A percentile compares a stretch with the other conserved stretches of the same genome.
Conservation (phyloP, 176 grass and related monocot genomes). For the Bothriochloa decipiens region DNA sequence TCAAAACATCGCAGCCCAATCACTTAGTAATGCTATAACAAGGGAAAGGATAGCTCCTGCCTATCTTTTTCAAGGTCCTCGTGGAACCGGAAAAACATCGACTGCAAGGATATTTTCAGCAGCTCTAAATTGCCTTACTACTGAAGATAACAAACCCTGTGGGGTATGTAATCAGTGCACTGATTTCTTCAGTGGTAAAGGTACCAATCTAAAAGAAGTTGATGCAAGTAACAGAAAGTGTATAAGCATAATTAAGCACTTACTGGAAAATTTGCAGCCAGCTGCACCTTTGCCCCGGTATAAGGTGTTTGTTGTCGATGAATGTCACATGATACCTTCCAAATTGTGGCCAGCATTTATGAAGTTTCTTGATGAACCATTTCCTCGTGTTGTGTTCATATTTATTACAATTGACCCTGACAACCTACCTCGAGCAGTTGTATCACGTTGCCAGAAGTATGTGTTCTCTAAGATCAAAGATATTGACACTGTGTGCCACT, state of each 20-base stretch:
- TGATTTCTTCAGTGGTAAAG: constrained; percentile 47
- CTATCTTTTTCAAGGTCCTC: constrained; percentile 93
- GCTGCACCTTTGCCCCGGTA: constrained; percentile 47
- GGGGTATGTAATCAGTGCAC: constrained; percentile 70
- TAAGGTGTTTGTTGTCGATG: constrained; percentile 65
- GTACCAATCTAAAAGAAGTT: constrained; percentile 64
- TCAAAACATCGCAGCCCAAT: constrained; percentile 80
- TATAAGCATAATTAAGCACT: constrained; percentile 58
- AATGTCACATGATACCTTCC: constrained; percentile 65
- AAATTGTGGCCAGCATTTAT: constrained; percentile 68
- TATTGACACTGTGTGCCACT: constrained; percentile 56
- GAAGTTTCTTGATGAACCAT: constrained; percentile 71
- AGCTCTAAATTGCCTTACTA: constrained; percentile 63
- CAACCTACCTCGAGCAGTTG: constrained; percentile 55
- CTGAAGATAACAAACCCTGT: constrained; percentile 76
- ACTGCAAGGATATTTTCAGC: constrained; percentile 73
- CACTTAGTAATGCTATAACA: constrained; percentile 75
- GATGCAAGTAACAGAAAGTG: constrained; percentile 74
- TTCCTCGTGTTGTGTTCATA: constrained; percentile 58
- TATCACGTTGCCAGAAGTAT: constrained; percentile 72
- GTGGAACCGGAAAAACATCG: constrained; percentile 93
- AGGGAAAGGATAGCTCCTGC: constrained; percentile 80
- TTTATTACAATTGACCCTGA: constrained; percentile 60
- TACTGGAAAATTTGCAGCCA: constrained; percentile 55
- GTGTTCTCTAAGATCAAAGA: constrained; percentile 69